Base-by-base conservation (phyloP, 2,329 filamentous ascomycete species). In the Verticillium zaregamsianum region DNA sequence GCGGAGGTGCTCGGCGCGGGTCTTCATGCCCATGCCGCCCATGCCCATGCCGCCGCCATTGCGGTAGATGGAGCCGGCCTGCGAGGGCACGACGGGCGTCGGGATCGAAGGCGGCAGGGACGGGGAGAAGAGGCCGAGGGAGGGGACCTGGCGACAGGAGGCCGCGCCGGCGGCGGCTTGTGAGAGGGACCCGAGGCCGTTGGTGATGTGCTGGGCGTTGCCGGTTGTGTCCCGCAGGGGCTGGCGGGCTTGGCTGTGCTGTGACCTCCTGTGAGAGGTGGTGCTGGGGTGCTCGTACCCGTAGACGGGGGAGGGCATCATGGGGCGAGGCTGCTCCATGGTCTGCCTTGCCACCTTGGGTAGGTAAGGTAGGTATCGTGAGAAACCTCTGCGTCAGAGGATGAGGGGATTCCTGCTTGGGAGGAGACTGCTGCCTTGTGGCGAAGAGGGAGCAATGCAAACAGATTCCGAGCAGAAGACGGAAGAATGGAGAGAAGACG, bases 201-300 rank as follows among this genome's bases (percentile, higher is more conserved):
- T 31, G 54, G 25, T 17, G 54, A 62, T 57, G 28, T 63, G 61
- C 68, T 86, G 83, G 56, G 78, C 74, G 71, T 86, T 86, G 67
- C 80, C 79, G 14, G 78, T 81, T 23, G 81, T 78, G 68, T 86
- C 83, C 62, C 80, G 75, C 40, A 86, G 76, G 33, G 83, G 82
- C 63, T 79, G 74, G 9, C 58, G 40, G 54, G 54, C 11, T 8
- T 11, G 25, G 54, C 8, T 32, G 25, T 31, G 31, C 15, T 31
- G 31, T 37, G 25, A 25, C 12, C 63, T 80, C 69, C 66, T 59
- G 68, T 74, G 68, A 9, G 45, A 52, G 62, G 72, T 73, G 65
- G 75, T 74, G 66, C 80, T 77, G 61, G 80, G 77, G 61, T 72
- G 69, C 66, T 83, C 82, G 66, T 74, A 74, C 40, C 77, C 67